Evolutionary conservation across 768 basidiomycete species (phyloP), one percentile per base, ranked within the genome.

Genomic region (Cytidiella melzeri): DNA sequence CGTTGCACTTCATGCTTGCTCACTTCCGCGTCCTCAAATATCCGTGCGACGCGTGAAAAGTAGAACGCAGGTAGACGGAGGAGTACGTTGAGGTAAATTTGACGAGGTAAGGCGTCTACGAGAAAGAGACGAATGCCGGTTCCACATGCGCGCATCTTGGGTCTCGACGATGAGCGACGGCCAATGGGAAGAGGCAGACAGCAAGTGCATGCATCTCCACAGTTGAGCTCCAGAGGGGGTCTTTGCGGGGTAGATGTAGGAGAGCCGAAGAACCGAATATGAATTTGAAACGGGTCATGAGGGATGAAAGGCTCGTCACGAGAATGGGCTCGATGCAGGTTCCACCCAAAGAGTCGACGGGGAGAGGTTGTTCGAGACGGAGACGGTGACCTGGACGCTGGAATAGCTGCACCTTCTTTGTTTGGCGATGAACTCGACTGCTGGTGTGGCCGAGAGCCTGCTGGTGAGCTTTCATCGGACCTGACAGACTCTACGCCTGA

Each of bases 1-100:
- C 66, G 62, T 50, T 69, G 65, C 2, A 91, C 76, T 58, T 91
- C 88, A 7, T 81, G 84, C 52, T 73, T 74, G 59, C 85, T 86
- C 44, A 91, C 75, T 47, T 90, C 82, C 2, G 87, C 87, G 49
- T 87, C 85, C 56, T 84, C 77, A 54, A 88, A 89, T 23, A 90
- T 77, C 42, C 79, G 74, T 2, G 84, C 77, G 20, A 91, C 88
- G 2, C 88, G 81, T 2, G 82, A 77, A 64, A 89, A 91, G 59
- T 91, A 91, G 57, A 89, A 70, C 0, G 83, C 76, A 1, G 88
- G 89, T n/a, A 91, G 73, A 13, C 81, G 76, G 15, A 90, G 72
- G 6, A 90, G 76, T 23, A 67, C 38, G 41, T 67, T 63, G 39
- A 76, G 63, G 55, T 78, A 79, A 0, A 64, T 23, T 54, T 75